phyloP scores from a whole-genome alignment of 192 early-diverging fungal species.

The Backusella circina region DNA sequence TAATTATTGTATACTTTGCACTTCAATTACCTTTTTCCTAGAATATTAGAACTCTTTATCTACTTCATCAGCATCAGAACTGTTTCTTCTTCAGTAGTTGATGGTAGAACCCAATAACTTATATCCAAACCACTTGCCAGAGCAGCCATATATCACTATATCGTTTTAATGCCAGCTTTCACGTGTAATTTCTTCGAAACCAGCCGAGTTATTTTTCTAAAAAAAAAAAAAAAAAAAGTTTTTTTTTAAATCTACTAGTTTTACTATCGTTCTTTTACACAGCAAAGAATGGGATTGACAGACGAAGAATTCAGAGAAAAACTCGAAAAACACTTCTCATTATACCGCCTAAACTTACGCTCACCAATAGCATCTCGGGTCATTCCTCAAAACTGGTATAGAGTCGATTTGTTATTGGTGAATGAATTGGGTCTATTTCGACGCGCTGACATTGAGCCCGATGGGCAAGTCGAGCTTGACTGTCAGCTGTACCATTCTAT shows the following conservation, averaged over 20 bases:
- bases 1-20: too few species aligned
- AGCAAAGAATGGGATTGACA: neutral
- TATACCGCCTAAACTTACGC: constrained; percentile 26
- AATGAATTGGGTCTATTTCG: constrained; percentile 32
- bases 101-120: too few species aligned
- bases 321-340: constrained; percentile 24
- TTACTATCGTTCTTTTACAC: neutral
- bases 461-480: constrained; percentile 14
- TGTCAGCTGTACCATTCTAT: constrained; percentile 9
- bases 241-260: neutral
- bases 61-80: too few species aligned
- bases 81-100: too few species aligned
- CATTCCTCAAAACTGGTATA: constrained; percentile 20
- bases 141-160: too few species aligned
- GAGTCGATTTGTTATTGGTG: constrained; percentile 26
- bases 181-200: too few species aligned
- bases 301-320: constrained; percentile 30
- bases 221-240: neutral
- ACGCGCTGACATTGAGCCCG: constrained; percentile 17
- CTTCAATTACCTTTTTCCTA: too few species aligned
- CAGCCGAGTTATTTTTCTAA: too few species aligned
- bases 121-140: too few species aligned
- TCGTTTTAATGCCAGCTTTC: too few species aligned
- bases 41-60: too few species aligned
- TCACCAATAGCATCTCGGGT: constrained; percentile 13